These are phyloP conservation scores for Serpula lacrymans DNA, from an alignment of 768 basidiomycete genomes.

Conservation along the genomic window DNA sequence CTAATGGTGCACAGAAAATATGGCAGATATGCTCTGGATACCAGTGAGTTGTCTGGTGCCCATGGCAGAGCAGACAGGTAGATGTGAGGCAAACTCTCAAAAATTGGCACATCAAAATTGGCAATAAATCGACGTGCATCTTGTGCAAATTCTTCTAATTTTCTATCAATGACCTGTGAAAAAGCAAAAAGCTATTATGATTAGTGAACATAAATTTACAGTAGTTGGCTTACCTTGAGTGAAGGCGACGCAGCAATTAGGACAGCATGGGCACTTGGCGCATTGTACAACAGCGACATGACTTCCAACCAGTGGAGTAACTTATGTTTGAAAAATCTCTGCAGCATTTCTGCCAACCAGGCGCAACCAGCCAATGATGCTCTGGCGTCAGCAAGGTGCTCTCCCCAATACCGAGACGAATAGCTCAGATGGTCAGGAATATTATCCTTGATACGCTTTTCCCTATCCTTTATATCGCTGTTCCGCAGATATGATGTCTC, in stretches of 20 bases:
- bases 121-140: constrained; percentile 5
- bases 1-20: constrained; percentile 11
- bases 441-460: too few relatives aligned
- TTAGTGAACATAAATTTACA: constrained; percentile 12
- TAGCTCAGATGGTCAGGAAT: too few relatives aligned
- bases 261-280: constrained; percentile 11
- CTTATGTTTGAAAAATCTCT: constrained; percentile 18
- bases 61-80: constrained; percentile 24
- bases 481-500: too few relatives aligned
- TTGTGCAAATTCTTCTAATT: constrained; percentile 3
- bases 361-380: too few relatives aligned
- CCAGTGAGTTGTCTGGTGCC: constrained; percentile 11
- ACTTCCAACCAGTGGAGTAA: constrained; percentile 32
- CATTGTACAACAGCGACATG: constrained; percentile 20
- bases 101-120: constrained; percentile 7
- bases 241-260: constrained; percentile 19
- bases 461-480: too few relatives aligned
- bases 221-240: constrained; percentile 24
- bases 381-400: too few relatives aligned
- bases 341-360: too few relatives aligned
- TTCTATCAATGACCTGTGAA: constrained; percentile 16
- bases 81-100: constrained; percentile 7
- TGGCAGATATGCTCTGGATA: constrained; percentile 10
- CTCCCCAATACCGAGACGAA: too few relatives aligned
- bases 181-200: constrained; percentile 1